Evolutionary conservation across 345 rosid genomes (phyloP).

Genomic region (Corchorus olitorius): DNA sequence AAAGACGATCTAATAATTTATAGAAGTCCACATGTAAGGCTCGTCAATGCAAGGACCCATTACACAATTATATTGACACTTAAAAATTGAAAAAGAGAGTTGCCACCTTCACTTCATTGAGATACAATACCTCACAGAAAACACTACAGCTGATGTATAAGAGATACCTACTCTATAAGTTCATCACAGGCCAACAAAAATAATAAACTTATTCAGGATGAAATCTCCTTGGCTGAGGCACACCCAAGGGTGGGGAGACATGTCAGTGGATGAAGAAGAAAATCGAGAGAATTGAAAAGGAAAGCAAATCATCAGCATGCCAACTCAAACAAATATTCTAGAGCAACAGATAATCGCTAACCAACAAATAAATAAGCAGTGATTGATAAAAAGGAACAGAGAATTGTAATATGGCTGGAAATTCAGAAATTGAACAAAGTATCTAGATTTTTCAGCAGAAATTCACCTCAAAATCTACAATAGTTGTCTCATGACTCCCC

Average conservation of each 20-base stretch:
- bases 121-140: background rate
- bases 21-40: slow-evolving; percentile 7
- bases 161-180: background rate
- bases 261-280: background rate
- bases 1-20: slow-evolving; percentile 58
- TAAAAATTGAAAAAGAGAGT: background rate
- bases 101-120: background rate
- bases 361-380: background rate
- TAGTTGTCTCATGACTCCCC: slow-evolving; percentile 82
- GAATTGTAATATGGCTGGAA: background rate
- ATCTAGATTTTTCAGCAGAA: background rate
- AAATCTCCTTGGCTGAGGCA: background rate
- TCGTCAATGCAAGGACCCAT: slow-evolving; percentile 9
- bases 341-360: background rate
- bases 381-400: background rate
- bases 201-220: slow-evolving; percentile 5
- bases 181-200: background rate
- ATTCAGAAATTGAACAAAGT: background rate
- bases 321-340: background rate
- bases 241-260: background rate
- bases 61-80: background rate
- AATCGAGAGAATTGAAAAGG: background rate
- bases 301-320: background rate
- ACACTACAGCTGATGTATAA: background rate
- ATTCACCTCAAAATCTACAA: slow-evolving; percentile 90